Percentiles rank a stretch among this genome's conserved stretches.
These are phyloP conservation scores for Liriodendron chinense DNA, from an alignment of 164 flowering plant genomes.

Conservation along the genomic window DNA sequence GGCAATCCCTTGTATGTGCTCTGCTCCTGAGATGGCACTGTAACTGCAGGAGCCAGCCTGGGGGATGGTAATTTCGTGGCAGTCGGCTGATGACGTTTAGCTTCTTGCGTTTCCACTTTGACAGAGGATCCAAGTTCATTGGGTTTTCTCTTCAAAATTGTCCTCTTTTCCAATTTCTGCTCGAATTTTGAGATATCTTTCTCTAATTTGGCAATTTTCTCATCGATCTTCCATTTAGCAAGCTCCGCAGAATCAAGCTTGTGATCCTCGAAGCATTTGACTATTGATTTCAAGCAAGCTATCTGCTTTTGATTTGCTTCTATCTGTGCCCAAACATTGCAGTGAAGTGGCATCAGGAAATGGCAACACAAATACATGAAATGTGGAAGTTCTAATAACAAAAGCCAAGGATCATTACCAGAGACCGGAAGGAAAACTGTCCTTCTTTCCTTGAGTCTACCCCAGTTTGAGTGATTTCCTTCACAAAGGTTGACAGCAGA, in stretches of 20 bases:
- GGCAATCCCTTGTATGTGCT: slow-evolving; percentile 8
- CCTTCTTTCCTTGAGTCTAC: slow-evolving; percentile 26
- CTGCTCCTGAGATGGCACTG: slow-evolving; percentile 22
- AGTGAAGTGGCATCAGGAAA: slow-evolving; percentile 1
- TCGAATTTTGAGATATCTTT: slow-evolving; percentile 29
- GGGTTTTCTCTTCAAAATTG: slow-evolving; percentile 30
- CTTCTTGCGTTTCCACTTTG: slow-evolving; percentile 11
- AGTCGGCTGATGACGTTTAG: slow-evolving; percentile 23
- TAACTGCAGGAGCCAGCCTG: not conserved
- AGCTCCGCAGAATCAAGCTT: slow-evolving; percentile 34
- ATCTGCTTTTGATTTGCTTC: slow-evolving; percentile 40
- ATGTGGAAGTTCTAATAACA: not conserved
- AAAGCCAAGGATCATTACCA: slow-evolving; percentile 24
- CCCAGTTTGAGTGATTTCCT: slow-evolving; percentile 27
- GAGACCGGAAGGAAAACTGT: slow-evolving; percentile 18
- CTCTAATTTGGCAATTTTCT: slow-evolving; percentile 35
- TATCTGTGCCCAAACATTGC: slow-evolving; percentile 27
- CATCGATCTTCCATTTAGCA: slow-evolving; percentile 34
- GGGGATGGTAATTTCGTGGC: slow-evolving; percentile 1
- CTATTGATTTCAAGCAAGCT: slow-evolving; percentile 34
- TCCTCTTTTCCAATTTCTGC: slow-evolving; percentile 22
- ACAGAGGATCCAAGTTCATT: slow-evolving; percentile 28
- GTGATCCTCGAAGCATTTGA: slow-evolving; percentile 37
- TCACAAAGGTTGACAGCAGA: slow-evolving; percentile 33
- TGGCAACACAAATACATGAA: not conserved